A percentile compares a stretch with the other conserved stretches of the same genome.
Conservation (phyloP, 805 yeast genomes). For the Zygosaccharomyces rouxii region DNA sequence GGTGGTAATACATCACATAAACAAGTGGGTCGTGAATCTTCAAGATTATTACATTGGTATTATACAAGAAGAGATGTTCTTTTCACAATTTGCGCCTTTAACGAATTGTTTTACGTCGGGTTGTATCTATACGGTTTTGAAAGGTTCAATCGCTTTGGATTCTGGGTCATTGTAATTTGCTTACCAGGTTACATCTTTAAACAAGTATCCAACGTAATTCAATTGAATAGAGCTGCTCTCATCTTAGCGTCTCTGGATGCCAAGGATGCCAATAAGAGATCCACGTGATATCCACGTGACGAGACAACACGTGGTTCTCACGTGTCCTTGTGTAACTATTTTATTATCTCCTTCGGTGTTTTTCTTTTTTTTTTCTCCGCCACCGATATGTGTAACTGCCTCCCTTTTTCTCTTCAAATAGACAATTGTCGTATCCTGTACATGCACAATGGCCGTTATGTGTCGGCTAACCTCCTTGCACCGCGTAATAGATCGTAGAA, state of each 20-base stretch:
- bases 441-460: no score
- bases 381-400: background rate
- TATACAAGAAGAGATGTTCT: conserved; percentile 81
- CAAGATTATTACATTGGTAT: conserved; percentile 73
- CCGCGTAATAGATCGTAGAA: no score
- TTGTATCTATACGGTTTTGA: conserved; percentile 69
- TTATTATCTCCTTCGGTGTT: background rate
- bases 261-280: conserved; percentile 30
- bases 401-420: no score
- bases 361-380: background rate
- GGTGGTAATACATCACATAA: conserved; percentile 82
- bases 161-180: conserved; percentile 52
- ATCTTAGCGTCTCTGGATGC: conserved; percentile 72
- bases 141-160: conserved; percentile 48
- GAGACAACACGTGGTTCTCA: background rate
- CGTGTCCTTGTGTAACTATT: background rate
- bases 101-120: conserved; percentile 90
- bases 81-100: conserved; percentile 85
- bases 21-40: conserved; percentile 64
- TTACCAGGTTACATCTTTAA: conserved; percentile 88
- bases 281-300: conserved; percentile 1
- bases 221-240: conserved; percentile 79
- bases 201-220: conserved; percentile 85
- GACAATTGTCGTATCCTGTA: no score
- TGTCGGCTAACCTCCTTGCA: no score